Conservation (phyloP, 2,329 filamentous ascomycete species). For the Aspergillus terreus region DNA sequence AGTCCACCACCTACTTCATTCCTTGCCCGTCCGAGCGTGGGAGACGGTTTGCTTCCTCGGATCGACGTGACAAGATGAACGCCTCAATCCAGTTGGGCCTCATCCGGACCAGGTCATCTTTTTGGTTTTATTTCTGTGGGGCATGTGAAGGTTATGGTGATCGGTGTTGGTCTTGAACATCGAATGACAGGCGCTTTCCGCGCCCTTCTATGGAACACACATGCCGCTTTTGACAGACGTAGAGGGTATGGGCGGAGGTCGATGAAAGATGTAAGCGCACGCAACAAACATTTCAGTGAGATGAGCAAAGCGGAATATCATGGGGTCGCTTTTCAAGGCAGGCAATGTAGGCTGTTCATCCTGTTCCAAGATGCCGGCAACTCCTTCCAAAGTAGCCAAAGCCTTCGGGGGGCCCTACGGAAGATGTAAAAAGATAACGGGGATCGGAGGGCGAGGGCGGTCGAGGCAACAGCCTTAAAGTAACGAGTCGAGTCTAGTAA, state of each 20-base stretch:
- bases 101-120: neutral
- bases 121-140: neutral
- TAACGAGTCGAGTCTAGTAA: constrained; percentile 93
- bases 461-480: constrained; percentile 52
- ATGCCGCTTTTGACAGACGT: neutral
- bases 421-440: constrained; percentile 14
- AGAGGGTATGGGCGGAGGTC: neutral
- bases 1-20: neutral
- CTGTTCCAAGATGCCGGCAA: constrained; percentile 23
- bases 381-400: constrained; percentile 23
- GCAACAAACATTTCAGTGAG: constrained; percentile 10
- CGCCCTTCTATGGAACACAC: constrained; percentile 9
- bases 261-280: constrained; percentile 1
- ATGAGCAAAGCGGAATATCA: constrained; percentile 7
- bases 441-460: constrained; percentile 7
- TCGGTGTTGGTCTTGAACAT: neutral
- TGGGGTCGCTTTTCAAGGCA: no score
- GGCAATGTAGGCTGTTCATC: constrained; percentile 11
- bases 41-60: neutral
- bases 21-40: neutral
- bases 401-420: constrained; percentile 7
- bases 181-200: neutral
- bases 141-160: neutral
- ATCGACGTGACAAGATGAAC: neutral
- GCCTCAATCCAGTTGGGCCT: constrained; percentile 11